These are phyloP conservation scores for Talaromyces piceae DNA, from an alignment of 2,329 filamentous ascomycete genomes.

Conservation along the genomic window DNA sequence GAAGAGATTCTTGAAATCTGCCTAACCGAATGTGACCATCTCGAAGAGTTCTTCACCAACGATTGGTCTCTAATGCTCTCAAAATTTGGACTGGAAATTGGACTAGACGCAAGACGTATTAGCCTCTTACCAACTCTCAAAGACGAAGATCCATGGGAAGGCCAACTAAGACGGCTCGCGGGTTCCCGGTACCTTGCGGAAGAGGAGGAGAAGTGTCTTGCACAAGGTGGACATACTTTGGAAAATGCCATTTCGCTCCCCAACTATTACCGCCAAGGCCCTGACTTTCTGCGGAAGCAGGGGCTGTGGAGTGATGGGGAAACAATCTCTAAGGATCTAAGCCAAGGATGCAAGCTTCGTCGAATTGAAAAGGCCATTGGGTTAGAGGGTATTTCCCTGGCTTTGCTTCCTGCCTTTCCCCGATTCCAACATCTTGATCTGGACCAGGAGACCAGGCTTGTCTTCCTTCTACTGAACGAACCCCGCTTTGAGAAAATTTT, in stretches of 20 bases:
- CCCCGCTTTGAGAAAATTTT: neutral
- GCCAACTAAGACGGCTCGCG: neutral
- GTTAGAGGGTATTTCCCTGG: neutral
- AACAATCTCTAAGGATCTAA: neutral
- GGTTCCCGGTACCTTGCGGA: neutral
- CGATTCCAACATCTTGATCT: neutral
- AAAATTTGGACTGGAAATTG: neutral
- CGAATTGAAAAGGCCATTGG: neutral
- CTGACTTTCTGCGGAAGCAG: too few relatives aligned
- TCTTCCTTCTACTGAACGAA: neutral
- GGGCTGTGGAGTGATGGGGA: too few relatives aligned
- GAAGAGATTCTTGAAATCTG: too few relatives aligned
- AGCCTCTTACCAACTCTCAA: neutral
- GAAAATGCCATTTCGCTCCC: neutral
- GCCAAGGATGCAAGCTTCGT: neutral
- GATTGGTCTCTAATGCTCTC: neutral
- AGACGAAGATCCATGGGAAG: neutral
- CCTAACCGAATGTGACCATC: neutral
- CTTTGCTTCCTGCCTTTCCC: neutral
- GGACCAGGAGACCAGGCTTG: neutral
- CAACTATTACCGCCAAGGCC: neutral
- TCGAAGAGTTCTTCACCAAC: neutral
- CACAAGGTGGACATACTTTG: neutral
- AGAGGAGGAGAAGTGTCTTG: neutral
- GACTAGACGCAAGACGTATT: neutral